Base-by-base conservation (phyloP, 495 filamentous ascomycete species). In the Lentithecium fluviatile region DNA sequence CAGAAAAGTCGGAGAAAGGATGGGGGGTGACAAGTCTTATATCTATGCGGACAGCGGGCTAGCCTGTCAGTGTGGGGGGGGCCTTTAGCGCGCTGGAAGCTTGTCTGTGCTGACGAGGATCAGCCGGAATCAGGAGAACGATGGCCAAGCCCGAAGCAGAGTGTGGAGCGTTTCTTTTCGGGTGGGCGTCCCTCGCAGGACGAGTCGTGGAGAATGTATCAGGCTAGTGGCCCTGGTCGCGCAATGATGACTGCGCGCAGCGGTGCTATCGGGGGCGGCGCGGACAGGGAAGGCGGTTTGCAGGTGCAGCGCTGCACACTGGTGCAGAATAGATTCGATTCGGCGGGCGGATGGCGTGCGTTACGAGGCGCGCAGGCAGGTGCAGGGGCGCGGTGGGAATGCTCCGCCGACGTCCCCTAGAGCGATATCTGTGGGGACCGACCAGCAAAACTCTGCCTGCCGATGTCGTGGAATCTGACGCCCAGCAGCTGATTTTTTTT, bases 61-160 rank as follows among this genome's bases (percentile, higher is more conserved):
- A 47, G 12, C 3, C 29, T 32, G 29, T 3, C 29, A 32, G 29
- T 32, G 29, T 32, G 29, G 29, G 29, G 29, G 29, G 20, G n/a
- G n/a, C n/a, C n/a, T n/a, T 0, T 11, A 20, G 38, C 26, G 49
- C 34, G 19, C 37, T 37, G 36, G 40, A 66, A 56, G 63, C 63
- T 66, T 66, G 40, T n/a, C 40, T 20, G 40, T 57, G 62, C 25
- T 54, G 37, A 34, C 58, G 64, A 61, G 64, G 64, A 67, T 67
- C 65, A 51, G 57, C 60, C 65, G 64, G 60, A 52, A 64, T 60
- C 61, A 61, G 50, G 58, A 56, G 47, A 51, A 42, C 38, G 42
- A 13, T 13, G 42, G 50, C 64, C 59, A 67, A 60, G 59, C 52
- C 63, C 32, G 52, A 60, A 56, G 17, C 13, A 54, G 38, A 53